phyloP scores from a whole-genome alignment of 345 rosid genomes.

The Boechera retrofracta region DNA sequence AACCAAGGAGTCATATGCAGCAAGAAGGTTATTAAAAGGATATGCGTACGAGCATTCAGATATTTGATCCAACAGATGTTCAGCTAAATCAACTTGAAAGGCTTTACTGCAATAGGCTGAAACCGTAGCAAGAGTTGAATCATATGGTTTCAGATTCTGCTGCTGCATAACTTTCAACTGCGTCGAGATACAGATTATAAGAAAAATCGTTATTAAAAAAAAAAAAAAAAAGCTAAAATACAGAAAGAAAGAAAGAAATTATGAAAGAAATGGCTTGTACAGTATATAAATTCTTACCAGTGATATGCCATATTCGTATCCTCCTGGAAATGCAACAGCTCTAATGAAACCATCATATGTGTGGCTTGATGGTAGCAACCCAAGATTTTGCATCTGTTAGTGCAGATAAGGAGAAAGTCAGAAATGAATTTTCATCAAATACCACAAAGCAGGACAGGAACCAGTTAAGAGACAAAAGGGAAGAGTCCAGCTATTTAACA shows the following conservation, averaged over 20 bases:
- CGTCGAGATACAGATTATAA: slow-evolving; percentile 29
- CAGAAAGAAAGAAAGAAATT: slow-evolving; percentile 2
- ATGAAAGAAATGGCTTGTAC: slow-evolving; percentile 12
- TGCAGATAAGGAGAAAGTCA: slow-evolving; percentile 33
- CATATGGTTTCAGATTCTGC: slow-evolving; percentile 65
- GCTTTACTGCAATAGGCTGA: slow-evolving; percentile 68
- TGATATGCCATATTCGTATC: slow-evolving; percentile 58
- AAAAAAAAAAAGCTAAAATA: slow-evolving; percentile 1
- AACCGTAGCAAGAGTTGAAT: slow-evolving; percentile 67
- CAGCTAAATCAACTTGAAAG: slow-evolving; percentile 80
- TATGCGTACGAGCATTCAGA: slow-evolving; percentile 50
- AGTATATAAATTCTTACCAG: slow-evolving; percentile 53
- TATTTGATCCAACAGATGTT: slow-evolving; percentile 66
- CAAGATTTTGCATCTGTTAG: slow-evolving; percentile 77
- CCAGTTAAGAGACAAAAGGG: not conserved
- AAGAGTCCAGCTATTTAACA: slow-evolving; percentile 11
- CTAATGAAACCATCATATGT: slow-evolving; percentile 69
- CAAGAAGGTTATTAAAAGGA: slow-evolving; percentile 70
- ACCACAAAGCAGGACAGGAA: slow-evolving; percentile 6
- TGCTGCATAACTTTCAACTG: slow-evolving; percentile 77
- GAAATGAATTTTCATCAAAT: slow-evolving; percentile 23
- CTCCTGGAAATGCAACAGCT: slow-evolving; percentile 60
- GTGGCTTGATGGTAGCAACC: slow-evolving; percentile 65
- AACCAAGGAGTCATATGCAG: slow-evolving; percentile 71
- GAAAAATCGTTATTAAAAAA: not conserved